Percentiles rank a stretch among this genome's conserved stretches.
Evolutionary conservation across 2,329 filamentous ascomycete species (phyloP).

Genomic region (Acarospora socialis): DNA sequence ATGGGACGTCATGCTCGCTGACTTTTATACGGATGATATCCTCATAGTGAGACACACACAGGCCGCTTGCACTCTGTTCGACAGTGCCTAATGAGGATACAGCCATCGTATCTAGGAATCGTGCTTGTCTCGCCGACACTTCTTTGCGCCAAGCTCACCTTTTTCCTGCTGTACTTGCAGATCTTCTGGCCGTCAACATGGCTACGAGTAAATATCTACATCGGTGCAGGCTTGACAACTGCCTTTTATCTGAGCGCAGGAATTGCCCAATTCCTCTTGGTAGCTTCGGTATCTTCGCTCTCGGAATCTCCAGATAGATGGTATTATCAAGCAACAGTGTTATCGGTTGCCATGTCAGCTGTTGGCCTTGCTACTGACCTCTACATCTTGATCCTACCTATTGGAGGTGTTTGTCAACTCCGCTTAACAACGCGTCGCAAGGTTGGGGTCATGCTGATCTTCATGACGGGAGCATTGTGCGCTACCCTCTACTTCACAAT

Average conservation of each 20-base stretch:
- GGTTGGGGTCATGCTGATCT: constrained; percentile 7
- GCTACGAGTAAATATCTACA: constrained; percentile 5
- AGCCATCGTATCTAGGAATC: background rate
- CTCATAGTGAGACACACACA: constrained; percentile 1
- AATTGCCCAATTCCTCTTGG: background rate
- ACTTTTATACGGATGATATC: background rate
- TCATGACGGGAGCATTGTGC: constrained; percentile 9
- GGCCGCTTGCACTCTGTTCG: background rate
- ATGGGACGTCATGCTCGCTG: background rate
- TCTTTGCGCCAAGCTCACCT: constrained; percentile 6
- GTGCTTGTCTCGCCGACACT: background rate
- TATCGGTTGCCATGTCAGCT: background rate
- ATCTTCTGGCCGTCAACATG: constrained; percentile 7
- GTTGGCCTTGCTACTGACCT: constrained; percentile 8
- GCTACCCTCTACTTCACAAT: background rate
- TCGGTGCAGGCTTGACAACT: constrained; percentile 3
- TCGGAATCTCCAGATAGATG: too few species aligned
- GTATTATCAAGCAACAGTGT: background rate
- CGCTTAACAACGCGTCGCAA: constrained; percentile 7
- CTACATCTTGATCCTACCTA: constrained; percentile 9
- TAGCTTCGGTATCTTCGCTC: background rate
- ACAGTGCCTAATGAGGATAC: background rate
- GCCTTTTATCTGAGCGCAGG: constrained; percentile 3
- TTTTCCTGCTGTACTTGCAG: constrained; percentile 10
- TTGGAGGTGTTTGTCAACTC: constrained; percentile 5